phyloP scores from a whole-genome alignment of 768 basidiomycete species.

The Podaxis sp. region DNA sequence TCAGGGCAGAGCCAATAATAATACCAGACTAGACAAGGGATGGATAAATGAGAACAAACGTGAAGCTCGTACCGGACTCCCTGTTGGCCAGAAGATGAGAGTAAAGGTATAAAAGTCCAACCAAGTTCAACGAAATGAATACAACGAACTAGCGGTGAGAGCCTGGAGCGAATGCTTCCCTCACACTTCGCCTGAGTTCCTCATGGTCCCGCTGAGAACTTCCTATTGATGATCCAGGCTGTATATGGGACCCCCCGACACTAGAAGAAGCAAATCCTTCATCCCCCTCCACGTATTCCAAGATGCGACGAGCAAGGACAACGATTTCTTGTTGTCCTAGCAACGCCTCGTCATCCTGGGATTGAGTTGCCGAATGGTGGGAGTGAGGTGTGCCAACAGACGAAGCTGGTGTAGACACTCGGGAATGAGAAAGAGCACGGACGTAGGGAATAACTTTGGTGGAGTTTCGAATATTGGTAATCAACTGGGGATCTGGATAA shows the following conservation, averaged over 20 bases:
- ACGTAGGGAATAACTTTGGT: slow-evolving; percentile 81
- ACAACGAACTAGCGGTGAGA: slow-evolving; percentile 42
- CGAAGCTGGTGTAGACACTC: slow-evolving; percentile 63
- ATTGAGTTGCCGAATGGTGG: slow-evolving; percentile 68
- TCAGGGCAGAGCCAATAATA: slow-evolving; percentile 4
- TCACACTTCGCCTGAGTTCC: slow-evolving; percentile 75
- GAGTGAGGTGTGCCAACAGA: slow-evolving; percentile 74
- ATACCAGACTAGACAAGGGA: slow-evolving; percentile 8
- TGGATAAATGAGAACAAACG: slow-evolving; percentile 12
- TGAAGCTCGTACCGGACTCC: slow-evolving; percentile 13
- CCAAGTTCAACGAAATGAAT: slow-evolving; percentile 12
- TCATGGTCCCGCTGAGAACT: slow-evolving; percentile 70
- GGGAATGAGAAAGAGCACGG: slow-evolving; percentile 72
- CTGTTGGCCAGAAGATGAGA: slow-evolving; percentile 1
- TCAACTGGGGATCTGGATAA: slow-evolving; percentile 73
- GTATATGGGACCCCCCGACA: slow-evolving; percentile 59
- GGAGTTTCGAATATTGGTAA: slow-evolving; percentile 86
- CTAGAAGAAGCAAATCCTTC: slow-evolving; percentile 59
- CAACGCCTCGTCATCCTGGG: slow-evolving; percentile 60
- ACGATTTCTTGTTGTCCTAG: slow-evolving; percentile 91
- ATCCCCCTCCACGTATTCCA: slow-evolving; percentile 83
- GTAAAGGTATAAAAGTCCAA: slow-evolving; percentile 12
- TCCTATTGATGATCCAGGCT: slow-evolving; percentile 64
- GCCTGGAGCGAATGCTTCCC: slow-evolving; percentile 73
- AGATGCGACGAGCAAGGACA: slow-evolving; percentile 74